These are phyloP conservation scores for Penicillium samsonianum DNA, from an alignment of 495 filamentous ascomycete genomes.

Conservation along the genomic window DNA sequence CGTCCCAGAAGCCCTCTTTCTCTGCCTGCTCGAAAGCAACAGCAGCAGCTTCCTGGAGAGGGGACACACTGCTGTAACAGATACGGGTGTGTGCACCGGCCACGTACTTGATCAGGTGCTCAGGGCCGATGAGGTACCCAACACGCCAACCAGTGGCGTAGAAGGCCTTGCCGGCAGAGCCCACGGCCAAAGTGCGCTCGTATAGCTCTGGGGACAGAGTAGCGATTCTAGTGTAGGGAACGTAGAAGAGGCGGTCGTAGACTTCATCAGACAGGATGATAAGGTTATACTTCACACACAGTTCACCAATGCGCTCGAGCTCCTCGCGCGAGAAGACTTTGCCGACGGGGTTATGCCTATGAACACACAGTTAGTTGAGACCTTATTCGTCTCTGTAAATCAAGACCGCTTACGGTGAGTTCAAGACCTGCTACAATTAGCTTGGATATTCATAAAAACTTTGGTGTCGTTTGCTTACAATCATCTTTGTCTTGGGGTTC, in stretches of 20 bases:
- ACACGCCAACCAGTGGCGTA: conserved; percentile 98
- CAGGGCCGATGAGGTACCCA: conserved; percentile 88
- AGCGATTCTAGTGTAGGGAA: conserved; percentile 88
- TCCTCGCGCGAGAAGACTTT: conserved; percentile 88
- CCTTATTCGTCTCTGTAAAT: background rate
- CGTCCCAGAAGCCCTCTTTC: conserved; percentile 83
- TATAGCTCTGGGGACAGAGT: conserved; percentile 87
- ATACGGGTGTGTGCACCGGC: conserved; percentile 91
- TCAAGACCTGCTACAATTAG: conserved; percentile 41
- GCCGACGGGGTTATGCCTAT: conserved; percentile 89
- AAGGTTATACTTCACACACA: conserved; percentile 92
- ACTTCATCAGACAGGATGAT: conserved; percentile 96
- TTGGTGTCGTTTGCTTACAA: conserved; percentile 58
- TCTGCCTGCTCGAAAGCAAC: conserved; percentile 94
- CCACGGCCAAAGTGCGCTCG: conserved; percentile 85
- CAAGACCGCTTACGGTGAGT: conserved; percentile 40
- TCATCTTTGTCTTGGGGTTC: conserved; percentile 86
- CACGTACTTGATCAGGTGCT: conserved; percentile 88
- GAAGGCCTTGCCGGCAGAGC: conserved; percentile 96
- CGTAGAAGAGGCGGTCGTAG: conserved; percentile 94
- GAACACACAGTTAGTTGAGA: conserved; percentile 7
- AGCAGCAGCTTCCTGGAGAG: conserved; percentile 93
- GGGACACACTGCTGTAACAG: conserved; percentile 91
- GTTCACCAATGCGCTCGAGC: conserved; percentile 78
- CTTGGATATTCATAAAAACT: background rate